Percentiles rank a stretch among this genome's conserved stretches.
phyloP scores from a whole-genome alignment of 164 flowering plant species.

The Sedum album region DNA sequence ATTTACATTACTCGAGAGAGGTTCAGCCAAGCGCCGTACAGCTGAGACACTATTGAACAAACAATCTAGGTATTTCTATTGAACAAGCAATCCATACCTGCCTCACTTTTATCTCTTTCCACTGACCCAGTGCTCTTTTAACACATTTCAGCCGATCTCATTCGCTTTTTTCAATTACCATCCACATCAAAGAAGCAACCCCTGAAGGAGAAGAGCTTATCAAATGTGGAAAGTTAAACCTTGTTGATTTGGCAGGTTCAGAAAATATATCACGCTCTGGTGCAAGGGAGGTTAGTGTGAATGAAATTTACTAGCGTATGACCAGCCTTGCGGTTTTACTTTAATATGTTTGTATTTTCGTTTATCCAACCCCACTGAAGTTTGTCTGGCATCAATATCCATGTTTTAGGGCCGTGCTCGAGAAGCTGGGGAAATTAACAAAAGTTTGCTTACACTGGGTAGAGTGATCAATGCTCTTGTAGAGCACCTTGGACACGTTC shows the following conservation, averaged over 20 bases:
- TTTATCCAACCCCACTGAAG: no score
- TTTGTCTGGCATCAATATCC: background rate
- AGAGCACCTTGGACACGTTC: slow-evolving; percentile 90
- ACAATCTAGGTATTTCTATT: slow-evolving; percentile 63
- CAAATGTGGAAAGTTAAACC: slow-evolving; percentile 93
- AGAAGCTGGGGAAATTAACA: slow-evolving; percentile 98
- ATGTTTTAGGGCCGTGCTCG: slow-evolving; percentile 80
- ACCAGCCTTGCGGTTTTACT: no score
- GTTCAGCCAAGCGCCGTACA: slow-evolving; percentile 90
- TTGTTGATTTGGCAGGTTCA: slow-evolving; percentile 97
- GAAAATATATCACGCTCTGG: slow-evolving; percentile 99
- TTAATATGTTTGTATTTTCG: no score
- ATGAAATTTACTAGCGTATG: no score
- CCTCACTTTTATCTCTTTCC: background rate
- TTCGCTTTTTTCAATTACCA: slow-evolving; percentile 86
- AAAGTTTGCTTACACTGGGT: slow-evolving; percentile 89
- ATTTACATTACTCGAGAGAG: slow-evolving; percentile 80
- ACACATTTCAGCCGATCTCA: slow-evolving; percentile 90
- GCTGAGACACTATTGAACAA: slow-evolving; percentile 92
- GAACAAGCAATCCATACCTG: background rate
- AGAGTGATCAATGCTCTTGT: slow-evolving; percentile 94
- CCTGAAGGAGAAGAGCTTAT: slow-evolving; percentile 99
- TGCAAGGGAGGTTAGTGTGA: slow-evolving; percentile 75
- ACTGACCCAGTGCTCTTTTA: background rate
- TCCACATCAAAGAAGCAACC: slow-evolving; percentile 93